These are phyloP conservation scores for Microstegium vimineum DNA, from an alignment of 176 grass and related monocot genomes.

Conservation along the genomic window DNA sequence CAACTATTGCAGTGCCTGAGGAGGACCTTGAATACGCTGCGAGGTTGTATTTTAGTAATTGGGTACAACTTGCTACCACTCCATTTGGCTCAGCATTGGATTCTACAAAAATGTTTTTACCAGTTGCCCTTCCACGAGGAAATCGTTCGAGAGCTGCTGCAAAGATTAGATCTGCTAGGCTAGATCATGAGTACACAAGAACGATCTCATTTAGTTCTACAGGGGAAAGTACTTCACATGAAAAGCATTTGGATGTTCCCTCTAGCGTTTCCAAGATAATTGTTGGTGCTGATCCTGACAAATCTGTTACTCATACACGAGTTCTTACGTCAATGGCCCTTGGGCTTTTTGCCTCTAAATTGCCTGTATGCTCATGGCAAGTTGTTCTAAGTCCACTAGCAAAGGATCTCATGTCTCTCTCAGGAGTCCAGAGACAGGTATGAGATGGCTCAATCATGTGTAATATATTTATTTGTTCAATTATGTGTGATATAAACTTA, in stretches of 20 bases:
- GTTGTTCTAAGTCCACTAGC: constrained; percentile 69
- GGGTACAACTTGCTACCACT: constrained; percentile 89
- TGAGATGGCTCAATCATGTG: not conserved
- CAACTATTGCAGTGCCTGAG: constrained; percentile 67
- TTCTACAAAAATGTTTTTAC: constrained; percentile 84
- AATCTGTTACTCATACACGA: constrained; percentile 90
- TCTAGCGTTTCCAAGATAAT: constrained; percentile 62
- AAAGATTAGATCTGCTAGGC: constrained; percentile 76
- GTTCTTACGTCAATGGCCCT: constrained; percentile 85
- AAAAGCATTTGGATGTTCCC: constrained; percentile 52
- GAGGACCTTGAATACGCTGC: constrained; percentile 78
- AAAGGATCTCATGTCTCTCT: constrained; percentile 63
- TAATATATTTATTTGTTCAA: constrained; percentile 8
- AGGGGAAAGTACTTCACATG: constrained; percentile 51
- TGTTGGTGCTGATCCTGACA: constrained; percentile 84
- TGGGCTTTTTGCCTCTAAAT: constrained; percentile 85
- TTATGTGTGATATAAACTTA: constrained; percentile 9
- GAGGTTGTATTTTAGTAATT: constrained; percentile 64
- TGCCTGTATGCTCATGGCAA: constrained; percentile 67
- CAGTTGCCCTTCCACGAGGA: constrained; percentile 92
- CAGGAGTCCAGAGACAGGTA: constrained; percentile 98
- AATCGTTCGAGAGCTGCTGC: constrained; percentile 88
- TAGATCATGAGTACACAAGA: constrained; percentile 51
- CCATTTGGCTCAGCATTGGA: constrained; percentile 81
- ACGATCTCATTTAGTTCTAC: constrained; percentile 60